These are phyloP conservation scores for Calonectria henricotiae DNA, from an alignment of 2,329 filamentous ascomycete genomes.

Conservation along the genomic window DNA sequence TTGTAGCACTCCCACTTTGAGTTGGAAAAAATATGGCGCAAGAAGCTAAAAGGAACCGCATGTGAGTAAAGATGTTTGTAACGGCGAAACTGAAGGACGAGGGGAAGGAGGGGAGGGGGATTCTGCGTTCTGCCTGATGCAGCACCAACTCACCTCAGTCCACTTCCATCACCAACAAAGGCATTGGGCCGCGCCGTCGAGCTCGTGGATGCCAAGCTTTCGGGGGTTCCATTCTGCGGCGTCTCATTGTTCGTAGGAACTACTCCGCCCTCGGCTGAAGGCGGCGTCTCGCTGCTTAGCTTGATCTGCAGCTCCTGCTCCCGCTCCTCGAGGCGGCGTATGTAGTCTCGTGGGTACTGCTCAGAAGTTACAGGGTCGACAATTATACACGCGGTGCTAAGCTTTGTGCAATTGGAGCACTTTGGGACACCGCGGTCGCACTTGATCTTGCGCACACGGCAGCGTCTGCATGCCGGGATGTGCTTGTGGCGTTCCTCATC, in stretches of 20 bases:
- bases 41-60: slow-evolving; percentile 16
- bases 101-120: too few relatives aligned
- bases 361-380: slow-evolving; percentile 40
- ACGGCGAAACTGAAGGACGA: too few relatives aligned
- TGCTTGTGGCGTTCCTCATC: slow-evolving; percentile 32
- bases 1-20: slow-evolving; percentile 37
- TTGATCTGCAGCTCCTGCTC: slow-evolving; percentile 38
- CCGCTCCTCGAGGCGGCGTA: slow-evolving; percentile 35
- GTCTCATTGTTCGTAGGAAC: not conserved
- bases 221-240: slow-evolving; percentile 26
- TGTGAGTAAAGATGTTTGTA: not conserved
- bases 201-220: slow-evolving; percentile 30
- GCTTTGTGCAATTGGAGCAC: slow-evolving; percentile 81
- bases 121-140: not conserved
- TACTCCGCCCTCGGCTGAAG: not conserved
- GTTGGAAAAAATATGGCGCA: slow-evolving; percentile 39
- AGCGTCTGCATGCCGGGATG: slow-evolving; percentile 78
- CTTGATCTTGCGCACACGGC: slow-evolving; percentile 83
- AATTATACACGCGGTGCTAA: slow-evolving; percentile 76
- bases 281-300: slow-evolving; percentile 11
- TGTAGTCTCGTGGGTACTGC: slow-evolving; percentile 40
- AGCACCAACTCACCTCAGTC: slow-evolving; percentile 29
- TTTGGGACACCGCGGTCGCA: slow-evolving; percentile 85
- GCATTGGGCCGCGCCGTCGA: slow-evolving; percentile 30
- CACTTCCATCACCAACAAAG: slow-evolving; percentile 40